A percentile compares a stretch with the other conserved stretches of the same genome.
Evolutionary conservation across 2,329 filamentous ascomycete genomes (phyloP).

Genomic region (Diaporthe caulivora): DNA sequence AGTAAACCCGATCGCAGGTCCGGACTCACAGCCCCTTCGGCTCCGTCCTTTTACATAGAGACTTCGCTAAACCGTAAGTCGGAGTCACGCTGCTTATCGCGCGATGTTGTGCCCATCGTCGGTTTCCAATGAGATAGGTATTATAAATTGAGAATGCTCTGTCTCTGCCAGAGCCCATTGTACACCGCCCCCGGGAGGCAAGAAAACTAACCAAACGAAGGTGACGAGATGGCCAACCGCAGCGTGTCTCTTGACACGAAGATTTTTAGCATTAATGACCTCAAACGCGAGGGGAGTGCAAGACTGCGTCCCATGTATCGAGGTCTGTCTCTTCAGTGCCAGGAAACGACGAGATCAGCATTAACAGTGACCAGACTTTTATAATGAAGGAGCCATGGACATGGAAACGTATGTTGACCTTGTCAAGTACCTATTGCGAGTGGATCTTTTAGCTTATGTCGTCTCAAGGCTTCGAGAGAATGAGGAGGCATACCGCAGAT

Average conservation of each 20-base stretch:
- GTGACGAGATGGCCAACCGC: constrained; percentile 42
- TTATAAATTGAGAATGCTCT: neutral
- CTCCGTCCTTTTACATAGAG: neutral
- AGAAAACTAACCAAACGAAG: neutral
- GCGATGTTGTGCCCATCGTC: neutral
- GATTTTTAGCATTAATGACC: constrained; percentile 50
- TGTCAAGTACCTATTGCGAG: too few species aligned
- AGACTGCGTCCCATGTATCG: constrained; percentile 54
- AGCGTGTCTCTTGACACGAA: constrained; percentile 37
- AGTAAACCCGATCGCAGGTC: neutral
- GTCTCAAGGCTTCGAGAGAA: constrained; percentile 61
- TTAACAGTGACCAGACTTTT: constrained; percentile 57
- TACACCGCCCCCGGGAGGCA: neutral
- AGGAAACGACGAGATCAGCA: neutral
- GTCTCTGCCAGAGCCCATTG: too few species aligned
- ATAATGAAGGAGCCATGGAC: constrained; percentile 69
- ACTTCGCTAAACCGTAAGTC: too few species aligned
- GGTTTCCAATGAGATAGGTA: too few species aligned
- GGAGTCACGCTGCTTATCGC: too few species aligned
- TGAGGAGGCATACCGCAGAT: constrained; percentile 62
- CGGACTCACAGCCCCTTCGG: neutral
- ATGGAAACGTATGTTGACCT: constrained; percentile 54
- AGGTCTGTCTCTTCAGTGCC: constrained; percentile 7
- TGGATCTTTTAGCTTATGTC: too few species aligned
- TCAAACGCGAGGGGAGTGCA: constrained; percentile 54